A percentile compares a stretch with the other conserved stretches of the same genome.
These are phyloP conservation scores for Salvia miltiorrhiza DNA, from an alignment of 257 asterid genomes.

Conservation along the genomic window DNA sequence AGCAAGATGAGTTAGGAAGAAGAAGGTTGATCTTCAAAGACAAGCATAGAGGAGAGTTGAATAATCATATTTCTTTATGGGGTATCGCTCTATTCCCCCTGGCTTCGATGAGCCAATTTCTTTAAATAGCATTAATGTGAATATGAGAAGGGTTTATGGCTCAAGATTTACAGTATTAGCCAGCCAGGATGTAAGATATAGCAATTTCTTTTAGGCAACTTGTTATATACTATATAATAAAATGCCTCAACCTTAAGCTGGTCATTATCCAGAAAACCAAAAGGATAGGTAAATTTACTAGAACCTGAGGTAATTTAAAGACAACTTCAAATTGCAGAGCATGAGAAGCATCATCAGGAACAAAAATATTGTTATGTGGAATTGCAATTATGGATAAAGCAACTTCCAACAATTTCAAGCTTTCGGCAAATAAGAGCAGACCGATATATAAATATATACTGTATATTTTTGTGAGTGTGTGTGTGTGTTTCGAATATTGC, in stretches of 20 bases:
- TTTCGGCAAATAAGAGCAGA: conserved; percentile 2
- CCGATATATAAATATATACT: neutral
- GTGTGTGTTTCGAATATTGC: neutral
- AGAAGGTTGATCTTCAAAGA: neutral
- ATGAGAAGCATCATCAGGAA: neutral
- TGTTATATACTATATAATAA: too few relatives aligned
- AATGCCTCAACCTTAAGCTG: neutral
- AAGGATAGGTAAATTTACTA: neutral
- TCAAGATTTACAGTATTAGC: neutral
- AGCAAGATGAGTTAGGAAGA: conserved; percentile 14
- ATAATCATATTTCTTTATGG: neutral
- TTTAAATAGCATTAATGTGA: neutral
- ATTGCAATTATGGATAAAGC: neutral
- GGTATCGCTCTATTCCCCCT: neutral
- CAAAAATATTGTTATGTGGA: neutral
- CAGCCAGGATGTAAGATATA: neutral
- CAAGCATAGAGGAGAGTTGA: neutral
- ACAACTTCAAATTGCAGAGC: neutral
- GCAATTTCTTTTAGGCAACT: neutral
- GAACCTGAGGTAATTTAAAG: conserved; percentile 6
- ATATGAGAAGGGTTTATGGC: neutral
- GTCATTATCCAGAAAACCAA: neutral
- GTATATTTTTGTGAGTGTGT: neutral
- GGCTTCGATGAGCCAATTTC: neutral
- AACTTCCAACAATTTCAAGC: neutral